Evolutionary conservation across 2,329 filamentous ascomycete genomes (phyloP).

Genomic region (Aspergillus awamori): DNA sequence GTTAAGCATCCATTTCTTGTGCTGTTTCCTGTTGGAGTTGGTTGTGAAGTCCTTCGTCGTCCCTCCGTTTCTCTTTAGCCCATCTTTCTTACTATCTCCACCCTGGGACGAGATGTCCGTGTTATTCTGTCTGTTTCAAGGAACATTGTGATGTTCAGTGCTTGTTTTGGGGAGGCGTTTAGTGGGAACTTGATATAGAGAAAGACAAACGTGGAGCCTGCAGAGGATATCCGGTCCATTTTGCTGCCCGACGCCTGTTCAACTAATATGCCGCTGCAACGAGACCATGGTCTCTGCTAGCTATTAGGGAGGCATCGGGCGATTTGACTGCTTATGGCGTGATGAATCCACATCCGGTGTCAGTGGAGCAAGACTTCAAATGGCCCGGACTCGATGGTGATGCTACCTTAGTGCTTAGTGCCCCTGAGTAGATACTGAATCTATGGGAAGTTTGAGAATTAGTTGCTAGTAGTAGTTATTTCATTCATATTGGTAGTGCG

Average conservation of each 20-base stretch:
- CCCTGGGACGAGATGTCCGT: slow-evolving; percentile 12
- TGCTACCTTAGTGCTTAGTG: slow-evolving; percentile 16
- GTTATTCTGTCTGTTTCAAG: slow-evolving; percentile 8
- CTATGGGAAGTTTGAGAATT: slow-evolving; percentile 13
- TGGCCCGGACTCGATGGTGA: slow-evolving; percentile 18
- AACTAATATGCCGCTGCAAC: slow-evolving; percentile 4
- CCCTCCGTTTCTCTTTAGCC: slow-evolving; percentile 18
- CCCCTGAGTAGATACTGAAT: slow-evolving; percentile 29
- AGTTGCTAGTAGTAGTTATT: not conserved
- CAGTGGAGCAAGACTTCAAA: slow-evolving; percentile 19
- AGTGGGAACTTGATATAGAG: slow-evolving; percentile 34
- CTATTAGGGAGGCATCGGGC: slow-evolving; percentile 2
- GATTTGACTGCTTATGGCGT: slow-evolving; percentile 8
- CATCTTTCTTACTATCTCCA: slow-evolving; percentile 10
- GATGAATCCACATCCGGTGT: slow-evolving; percentile 12
- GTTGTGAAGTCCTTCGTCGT: slow-evolving; percentile 10
- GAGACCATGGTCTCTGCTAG: too few relatives aligned
- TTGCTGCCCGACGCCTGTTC: slow-evolving; percentile 16
- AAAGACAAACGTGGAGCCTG: slow-evolving; percentile 25
- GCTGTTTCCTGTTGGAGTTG: slow-evolving; percentile 22
- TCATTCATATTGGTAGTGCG: too few relatives aligned
- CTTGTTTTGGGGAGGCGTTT: slow-evolving; percentile 31
- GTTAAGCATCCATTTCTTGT: slow-evolving; percentile 17
- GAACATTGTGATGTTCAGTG: slow-evolving; percentile 18
- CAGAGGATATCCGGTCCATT: slow-evolving; percentile 25